A percentile compares a stretch with the other conserved stretches of the same genome.
These are phyloP conservation scores for Colletotrichum scovillei DNA, from an alignment of 2,329 filamentous ascomycete species.

Conservation along the genomic window DNA sequence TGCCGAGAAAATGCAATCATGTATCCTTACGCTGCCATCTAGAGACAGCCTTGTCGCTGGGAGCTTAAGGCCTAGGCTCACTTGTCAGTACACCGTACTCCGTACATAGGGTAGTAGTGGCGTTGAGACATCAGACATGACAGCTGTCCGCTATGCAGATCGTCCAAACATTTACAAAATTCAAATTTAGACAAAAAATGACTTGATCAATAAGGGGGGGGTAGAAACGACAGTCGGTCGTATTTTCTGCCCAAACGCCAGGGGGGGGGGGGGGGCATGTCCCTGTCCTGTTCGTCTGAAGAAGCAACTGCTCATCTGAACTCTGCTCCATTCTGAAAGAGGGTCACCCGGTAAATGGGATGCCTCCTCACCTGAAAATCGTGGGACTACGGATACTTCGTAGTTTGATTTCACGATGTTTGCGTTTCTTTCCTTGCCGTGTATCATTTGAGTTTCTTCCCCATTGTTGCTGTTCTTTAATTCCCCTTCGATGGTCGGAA, in stretches of 20 bases:
- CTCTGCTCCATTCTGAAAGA: neutral
- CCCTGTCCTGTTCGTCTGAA: neutral
- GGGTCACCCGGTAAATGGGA: neutral
- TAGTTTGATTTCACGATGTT: neutral
- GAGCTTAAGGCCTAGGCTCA: neutral
- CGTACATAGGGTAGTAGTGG: neutral
- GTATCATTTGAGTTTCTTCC: neutral
- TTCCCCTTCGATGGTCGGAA: neutral
- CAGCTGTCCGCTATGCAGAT: constrained; percentile 1
- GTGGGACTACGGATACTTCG: neutral
- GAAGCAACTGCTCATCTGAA: neutral
- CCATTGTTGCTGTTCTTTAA: neutral
- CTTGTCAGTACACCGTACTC: neutral
- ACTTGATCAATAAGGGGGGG: neutral
- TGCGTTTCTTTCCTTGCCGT: neutral
- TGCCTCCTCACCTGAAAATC: neutral
- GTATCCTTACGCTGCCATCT: neutral
- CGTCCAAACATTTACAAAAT: neutral
- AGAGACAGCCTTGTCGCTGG: neutral
- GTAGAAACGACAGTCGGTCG: neutral
- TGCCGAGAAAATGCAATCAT: too few relatives aligned
- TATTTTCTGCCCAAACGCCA: neutral
- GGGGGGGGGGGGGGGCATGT: too few relatives aligned
- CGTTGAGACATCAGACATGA: neutral
- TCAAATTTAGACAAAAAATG: neutral